These are phyloP conservation scores for Cochlearia excelsa DNA, from an alignment of 345 rosid genomes.

Conservation along the genomic window DNA sequence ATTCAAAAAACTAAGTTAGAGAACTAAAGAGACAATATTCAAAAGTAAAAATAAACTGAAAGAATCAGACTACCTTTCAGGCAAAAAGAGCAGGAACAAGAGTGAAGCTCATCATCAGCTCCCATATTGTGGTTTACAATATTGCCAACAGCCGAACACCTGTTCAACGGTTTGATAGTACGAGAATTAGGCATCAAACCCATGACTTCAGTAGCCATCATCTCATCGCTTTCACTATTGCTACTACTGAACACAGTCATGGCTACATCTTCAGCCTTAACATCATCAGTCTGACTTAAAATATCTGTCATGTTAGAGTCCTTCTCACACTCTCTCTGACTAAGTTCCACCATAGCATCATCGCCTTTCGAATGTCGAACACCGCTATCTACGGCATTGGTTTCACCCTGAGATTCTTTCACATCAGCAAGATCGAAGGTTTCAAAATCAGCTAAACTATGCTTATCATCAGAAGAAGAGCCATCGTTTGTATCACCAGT, in stretches of 20 bases:
- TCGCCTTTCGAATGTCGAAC: slow-evolving; percentile 21
- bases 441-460: slow-evolving; percentile 23
- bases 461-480: slow-evolving; percentile 23
- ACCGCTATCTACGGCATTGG: slow-evolving; percentile 9
- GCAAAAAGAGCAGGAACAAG: slow-evolving; percentile 88
- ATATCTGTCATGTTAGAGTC: slow-evolving; percentile 27
- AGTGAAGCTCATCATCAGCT: slow-evolving; percentile 48
- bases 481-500: slow-evolving; percentile 31
- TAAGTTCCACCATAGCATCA: slow-evolving; percentile 21
- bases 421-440: slow-evolving; percentile 32
- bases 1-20: slow-evolving; percentile 27
- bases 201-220: slow-evolving; percentile 1
- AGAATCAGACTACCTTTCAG: slow-evolving; percentile 54
- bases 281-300: slow-evolving; percentile 26
- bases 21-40: not conserved
- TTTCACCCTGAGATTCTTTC: slow-evolving; percentile 34
- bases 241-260: slow-evolving; percentile 32
- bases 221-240: slow-evolving; percentile 34
- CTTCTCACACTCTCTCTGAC: slow-evolving; percentile 39
- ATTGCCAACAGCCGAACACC: slow-evolving; percentile 44
- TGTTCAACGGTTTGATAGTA: slow-evolving; percentile 43
- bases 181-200: slow-evolving; percentile 44
- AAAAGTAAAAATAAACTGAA: not conserved
- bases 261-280: slow-evolving; percentile 26
- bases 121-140: slow-evolving; percentile 37